A percentile compares a stretch with the other conserved stretches of the same genome.
These are phyloP conservation scores for Spirogloea muscicola DNA, from an alignment of 139 green algal species.

Conservation along the genomic window DNA sequence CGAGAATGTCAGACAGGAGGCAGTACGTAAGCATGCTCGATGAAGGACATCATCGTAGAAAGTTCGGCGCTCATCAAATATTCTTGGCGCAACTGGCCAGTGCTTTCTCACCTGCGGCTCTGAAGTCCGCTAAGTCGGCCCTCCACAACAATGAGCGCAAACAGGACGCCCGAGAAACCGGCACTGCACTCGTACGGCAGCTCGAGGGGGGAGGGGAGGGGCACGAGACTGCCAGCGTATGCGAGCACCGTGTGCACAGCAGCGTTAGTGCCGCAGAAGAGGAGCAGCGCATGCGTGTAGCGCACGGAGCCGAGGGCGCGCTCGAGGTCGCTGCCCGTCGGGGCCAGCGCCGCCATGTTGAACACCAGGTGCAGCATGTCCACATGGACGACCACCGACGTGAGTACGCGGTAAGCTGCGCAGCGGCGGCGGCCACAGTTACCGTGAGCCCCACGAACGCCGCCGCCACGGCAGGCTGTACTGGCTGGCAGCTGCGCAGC, in stretches of 20 bases:
- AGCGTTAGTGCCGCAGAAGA: constrained; percentile 45
- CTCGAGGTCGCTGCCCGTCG: constrained; percentile 60
- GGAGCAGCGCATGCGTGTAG: constrained; percentile 50
- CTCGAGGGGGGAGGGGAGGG: not conserved
- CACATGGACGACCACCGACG: constrained; percentile 59
- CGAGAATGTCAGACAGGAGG: no score
- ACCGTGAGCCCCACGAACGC: no score
- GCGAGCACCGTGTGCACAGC: not conserved
- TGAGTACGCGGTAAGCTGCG: constrained; percentile 48
- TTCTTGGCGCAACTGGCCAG: no score
- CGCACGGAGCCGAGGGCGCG: constrained; percentile 50
- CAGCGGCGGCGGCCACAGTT: no score
- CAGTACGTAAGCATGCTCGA: no score
- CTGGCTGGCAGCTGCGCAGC: no score
- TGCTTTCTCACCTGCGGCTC: constrained; percentile 15
- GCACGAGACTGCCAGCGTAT: constrained; percentile 9
- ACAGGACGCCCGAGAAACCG: constrained; percentile 71
- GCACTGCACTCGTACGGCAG: constrained; percentile 54
- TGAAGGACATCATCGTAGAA: no score
- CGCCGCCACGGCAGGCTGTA: no score
- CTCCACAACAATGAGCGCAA: constrained; percentile 68
- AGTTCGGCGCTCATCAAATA: no score
- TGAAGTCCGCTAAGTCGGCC: constrained; percentile 23
- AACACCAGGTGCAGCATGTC: constrained; percentile 66
- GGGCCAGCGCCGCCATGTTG: constrained; percentile 77